These are phyloP conservation scores for Saururus chinensis DNA, from an alignment of 164 flowering plant genomes.

Conservation along the genomic window DNA sequence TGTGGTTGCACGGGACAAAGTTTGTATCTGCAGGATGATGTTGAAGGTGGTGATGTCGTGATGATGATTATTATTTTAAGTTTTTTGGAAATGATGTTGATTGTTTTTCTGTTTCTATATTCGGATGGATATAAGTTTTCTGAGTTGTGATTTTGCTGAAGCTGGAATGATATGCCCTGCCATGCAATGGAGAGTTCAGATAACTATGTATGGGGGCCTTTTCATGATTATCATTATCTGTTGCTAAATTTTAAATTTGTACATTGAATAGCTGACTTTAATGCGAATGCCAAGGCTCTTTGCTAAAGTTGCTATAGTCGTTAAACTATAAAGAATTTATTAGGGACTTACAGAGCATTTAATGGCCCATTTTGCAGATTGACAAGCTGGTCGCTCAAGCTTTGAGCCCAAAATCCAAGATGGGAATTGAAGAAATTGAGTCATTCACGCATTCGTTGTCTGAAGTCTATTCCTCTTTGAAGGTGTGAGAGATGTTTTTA, in stretches of 20 bases:
- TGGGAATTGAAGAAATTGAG: constrained; percentile 51
- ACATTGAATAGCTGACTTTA: no score
- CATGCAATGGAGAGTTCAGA: no score
- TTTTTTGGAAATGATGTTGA: no score
- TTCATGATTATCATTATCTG: not conserved
- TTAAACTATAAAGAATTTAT: not conserved
- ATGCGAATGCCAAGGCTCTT: not conserved
- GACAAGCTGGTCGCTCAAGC: constrained; percentile 80
- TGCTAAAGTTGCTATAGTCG: not conserved
- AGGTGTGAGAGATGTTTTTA: constrained; percentile 31
- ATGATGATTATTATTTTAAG: no score
- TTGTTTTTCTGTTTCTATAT: no score
- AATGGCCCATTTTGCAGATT: constrained; percentile 38
- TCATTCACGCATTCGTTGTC: constrained; percentile 53
- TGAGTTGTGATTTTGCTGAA: no score
- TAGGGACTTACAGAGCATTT: not conserved
- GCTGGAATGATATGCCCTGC: no score
- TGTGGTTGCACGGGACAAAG: no score
- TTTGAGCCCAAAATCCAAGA: constrained; percentile 23
- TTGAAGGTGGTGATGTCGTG: no score
- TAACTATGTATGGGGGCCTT: no score
- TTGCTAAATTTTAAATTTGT: not conserved
- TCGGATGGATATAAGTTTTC: no score
- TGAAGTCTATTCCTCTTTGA: constrained; percentile 48
- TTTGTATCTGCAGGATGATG: no score